Evolutionary conservation across 2,329 filamentous ascomycete species (phyloP).

Genomic region (Mollisiaceae sp.): DNA sequence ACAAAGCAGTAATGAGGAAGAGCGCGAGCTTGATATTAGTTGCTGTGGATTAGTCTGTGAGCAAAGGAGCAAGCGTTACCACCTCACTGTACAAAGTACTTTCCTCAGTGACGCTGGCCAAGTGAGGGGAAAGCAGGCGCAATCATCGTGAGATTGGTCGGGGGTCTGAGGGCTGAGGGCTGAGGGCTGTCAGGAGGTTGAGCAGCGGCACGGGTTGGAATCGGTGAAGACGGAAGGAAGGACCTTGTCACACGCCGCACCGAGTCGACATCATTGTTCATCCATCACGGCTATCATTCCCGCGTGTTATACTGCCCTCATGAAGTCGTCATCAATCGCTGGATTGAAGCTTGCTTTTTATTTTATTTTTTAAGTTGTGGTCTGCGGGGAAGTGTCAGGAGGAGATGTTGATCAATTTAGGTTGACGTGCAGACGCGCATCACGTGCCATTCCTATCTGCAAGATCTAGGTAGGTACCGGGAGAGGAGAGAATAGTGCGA

Average conservation of each 20-base stretch:
- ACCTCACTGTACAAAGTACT: constrained; percentile 9
- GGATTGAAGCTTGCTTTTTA: too few species aligned
- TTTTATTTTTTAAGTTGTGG: too few species aligned
- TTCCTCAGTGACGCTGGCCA: constrained; percentile 4
- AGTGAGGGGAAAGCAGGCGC: constrained; percentile 21
- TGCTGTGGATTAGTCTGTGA: constrained; percentile 6
- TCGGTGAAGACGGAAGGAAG: neutral
- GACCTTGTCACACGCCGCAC: neutral
- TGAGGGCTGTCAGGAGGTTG: neutral
- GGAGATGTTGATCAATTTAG: too few species aligned
- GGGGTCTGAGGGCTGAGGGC: constrained; percentile 1
- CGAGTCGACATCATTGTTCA: too few species aligned
- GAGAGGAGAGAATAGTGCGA: too few species aligned
- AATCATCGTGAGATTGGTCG: constrained; percentile 19
- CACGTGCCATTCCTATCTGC: too few species aligned
- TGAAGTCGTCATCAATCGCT: too few species aligned
- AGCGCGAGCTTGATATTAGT: constrained; percentile 5
- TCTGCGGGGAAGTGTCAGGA: too few species aligned
- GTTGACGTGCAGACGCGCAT: too few species aligned
- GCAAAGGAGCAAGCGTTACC: neutral
- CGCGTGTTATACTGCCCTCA: too few species aligned
- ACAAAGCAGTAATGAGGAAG: neutral
- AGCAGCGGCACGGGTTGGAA: neutral
- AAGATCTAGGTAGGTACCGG: too few species aligned
- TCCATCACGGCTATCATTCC: too few species aligned